Evolutionary conservation across 306 rosid genomes (phyloP).

Genomic region (Astragalus membranaceus): DNA sequence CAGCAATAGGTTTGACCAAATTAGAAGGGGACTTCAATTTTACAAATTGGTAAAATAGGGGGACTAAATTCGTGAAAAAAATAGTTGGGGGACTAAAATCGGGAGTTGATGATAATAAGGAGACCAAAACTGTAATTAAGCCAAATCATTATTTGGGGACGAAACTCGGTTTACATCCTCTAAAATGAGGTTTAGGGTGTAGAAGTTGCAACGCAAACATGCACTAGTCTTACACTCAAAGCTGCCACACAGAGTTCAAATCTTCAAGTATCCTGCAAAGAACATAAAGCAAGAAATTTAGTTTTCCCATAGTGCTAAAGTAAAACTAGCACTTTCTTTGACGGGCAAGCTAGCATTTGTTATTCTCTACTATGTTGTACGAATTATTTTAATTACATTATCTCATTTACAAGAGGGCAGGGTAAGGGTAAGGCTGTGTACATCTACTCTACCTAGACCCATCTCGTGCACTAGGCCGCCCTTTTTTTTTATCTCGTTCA

Average conservation of each 20-base stretch:
- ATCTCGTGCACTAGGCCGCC: too few species aligned
- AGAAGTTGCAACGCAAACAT: neutral
- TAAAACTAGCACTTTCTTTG: neutral
- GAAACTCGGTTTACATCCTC: too few species aligned
- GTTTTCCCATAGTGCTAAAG: too few species aligned
- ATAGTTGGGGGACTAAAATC: too few species aligned
- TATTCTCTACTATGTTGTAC: neutral
- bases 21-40: too few species aligned
- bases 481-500: neutral
- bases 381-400: neutral
- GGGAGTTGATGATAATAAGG: too few species aligned
- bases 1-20: too few species aligned
- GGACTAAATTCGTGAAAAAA: too few species aligned
- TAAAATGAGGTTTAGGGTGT: neutral
- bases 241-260: constrained; percentile 1
- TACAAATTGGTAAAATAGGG: too few species aligned
- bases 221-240: neutral
- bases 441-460: too few species aligned
- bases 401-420: neutral
- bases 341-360: neutral
- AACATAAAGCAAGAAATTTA: neutral
- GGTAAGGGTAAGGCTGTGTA: too few species aligned
- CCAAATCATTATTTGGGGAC: neutral
- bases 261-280: constrained; percentile 35
- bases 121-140: too few species aligned